Percentiles rank a stretch among this genome's conserved stretches.
phyloP scores from a whole-genome alignment of 1,139 yeast genomes.

The Candida anutae region DNA sequence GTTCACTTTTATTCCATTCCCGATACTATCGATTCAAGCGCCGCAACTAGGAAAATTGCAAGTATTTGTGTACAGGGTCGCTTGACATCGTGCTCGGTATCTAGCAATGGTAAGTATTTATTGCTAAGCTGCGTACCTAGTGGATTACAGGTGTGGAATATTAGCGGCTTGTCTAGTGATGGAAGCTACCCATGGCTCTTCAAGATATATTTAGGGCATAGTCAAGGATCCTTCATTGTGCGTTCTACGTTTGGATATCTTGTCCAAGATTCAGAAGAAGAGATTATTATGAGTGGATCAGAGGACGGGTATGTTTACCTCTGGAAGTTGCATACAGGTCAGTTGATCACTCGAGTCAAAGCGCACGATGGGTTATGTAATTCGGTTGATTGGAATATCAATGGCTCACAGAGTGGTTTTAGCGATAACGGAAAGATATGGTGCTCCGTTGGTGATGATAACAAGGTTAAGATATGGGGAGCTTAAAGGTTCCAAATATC shows the following conservation, averaged over 20 bases:
- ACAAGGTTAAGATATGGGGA: conserved; percentile 61
- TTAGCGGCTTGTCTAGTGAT: conserved; percentile 12
- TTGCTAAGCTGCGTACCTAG: conserved; percentile 67
- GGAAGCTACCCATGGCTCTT: conserved; percentile 27
- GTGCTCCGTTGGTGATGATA: conserved; percentile 86
- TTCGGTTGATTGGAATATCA: conserved; percentile 67
- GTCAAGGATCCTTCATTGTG: conserved; percentile 61
- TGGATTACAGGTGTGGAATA: conserved; percentile 76
- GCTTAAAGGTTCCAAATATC: not conserved
- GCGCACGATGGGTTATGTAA: conserved; percentile 70
- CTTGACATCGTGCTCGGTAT: conserved; percentile 34
- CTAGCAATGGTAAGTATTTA: conserved; percentile 39
- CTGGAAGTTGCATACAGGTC: conserved; percentile 75
- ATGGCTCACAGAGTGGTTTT: conserved; percentile 12
- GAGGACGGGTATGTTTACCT: conserved; percentile 74
- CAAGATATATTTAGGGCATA: conserved; percentile 63
- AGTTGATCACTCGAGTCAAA: conserved; percentile 46
- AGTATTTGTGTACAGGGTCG: conserved; percentile 29
- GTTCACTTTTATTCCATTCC: conserved; percentile 46
- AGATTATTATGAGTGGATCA: conserved; percentile 70
- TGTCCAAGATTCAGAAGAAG: conserved; percentile 39
- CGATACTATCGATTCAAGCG: conserved; percentile 22
- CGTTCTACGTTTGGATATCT: conserved; percentile 70
- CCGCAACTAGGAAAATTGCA: conserved; percentile 28
- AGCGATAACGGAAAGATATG: conserved; percentile 45